Evolutionary conservation across 179 eudicot species (phyloP), one percentile per base, ranked within the genome.

Genomic region (Heliamphora pulchella): DNA sequence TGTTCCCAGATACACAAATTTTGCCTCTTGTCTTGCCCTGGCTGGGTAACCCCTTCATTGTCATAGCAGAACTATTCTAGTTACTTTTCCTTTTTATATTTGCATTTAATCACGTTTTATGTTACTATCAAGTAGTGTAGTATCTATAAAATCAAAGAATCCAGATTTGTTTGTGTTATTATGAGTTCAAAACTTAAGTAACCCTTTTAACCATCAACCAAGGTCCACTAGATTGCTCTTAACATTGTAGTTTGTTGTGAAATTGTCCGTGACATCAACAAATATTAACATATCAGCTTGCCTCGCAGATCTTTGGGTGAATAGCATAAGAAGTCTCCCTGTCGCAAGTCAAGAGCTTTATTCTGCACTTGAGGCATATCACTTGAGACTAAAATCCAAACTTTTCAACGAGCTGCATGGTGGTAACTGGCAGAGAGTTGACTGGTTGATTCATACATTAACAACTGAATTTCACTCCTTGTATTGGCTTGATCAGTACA

Each of bases 331-430:
- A 71, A 79, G 64, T 46, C 82, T 82, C 61, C 87, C 85, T 15
- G 81, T 76, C 59, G 82, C 86, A 51, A 81, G 82, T 67, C 84
- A 57, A 55, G 86, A 84, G 22, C 75, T 55, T 44, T 78, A 62
- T 51, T 79, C 86, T 81, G 83, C 87, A 67, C 71, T 85, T 11
- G 87, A 85, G 57, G 74, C 79, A 31, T 85, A 85, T 80, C 87
- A 85, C 74, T 58, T 79, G 1, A 76, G 80, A 50, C 58, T 85
- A 64, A 85, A 79, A 82, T 76, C 81, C 51, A 76, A 78, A 76
- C 20, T 82, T n/a, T 63, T 76, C 57, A 70, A 18, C 48, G 10
- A 58, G 57, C 75, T 15, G 50, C 53, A 50, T 43, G 53, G 67
- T 48, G 63, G 74, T 17, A 68, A 69, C 53, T 67, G 59, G 67